A percentile compares a stretch with the other conserved stretches of the same genome.
phyloP scores from a whole-genome alignment of 805 yeast species.

The Kuraishia floccosa region DNA sequence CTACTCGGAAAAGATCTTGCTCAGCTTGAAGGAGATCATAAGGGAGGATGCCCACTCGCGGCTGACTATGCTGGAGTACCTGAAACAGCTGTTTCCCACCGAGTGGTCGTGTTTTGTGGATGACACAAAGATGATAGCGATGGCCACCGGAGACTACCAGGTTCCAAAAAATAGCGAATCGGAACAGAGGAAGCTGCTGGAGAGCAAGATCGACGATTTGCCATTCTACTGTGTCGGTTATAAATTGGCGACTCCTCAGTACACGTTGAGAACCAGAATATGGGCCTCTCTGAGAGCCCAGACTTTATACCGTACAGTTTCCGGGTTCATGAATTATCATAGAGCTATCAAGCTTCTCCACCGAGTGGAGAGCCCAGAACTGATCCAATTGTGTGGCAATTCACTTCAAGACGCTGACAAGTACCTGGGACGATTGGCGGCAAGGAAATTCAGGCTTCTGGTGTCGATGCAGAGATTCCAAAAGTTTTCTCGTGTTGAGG shows the following conservation, averaged over 20 bases:
- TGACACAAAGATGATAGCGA: slow-evolving; percentile 58
- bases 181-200: slow-evolving; percentile 20
- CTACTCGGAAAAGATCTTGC: slow-evolving; percentile 35
- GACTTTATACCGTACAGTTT: slow-evolving; percentile 70
- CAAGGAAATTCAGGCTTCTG: slow-evolving; percentile 68
- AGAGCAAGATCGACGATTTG: slow-evolving; percentile 41
- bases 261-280: slow-evolving; percentile 59
- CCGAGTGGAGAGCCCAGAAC: slow-evolving; percentile 51
- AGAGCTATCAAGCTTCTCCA: slow-evolving; percentile 62
- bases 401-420: too few species aligned
- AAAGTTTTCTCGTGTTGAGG: slow-evolving; percentile 53
- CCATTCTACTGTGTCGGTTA: slow-evolving; percentile 70
- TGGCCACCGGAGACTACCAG: slow-evolving; percentile 30
- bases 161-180: slow-evolving; percentile 5
- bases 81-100: slow-evolving; percentile 55
- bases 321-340: slow-evolving; percentile 75
- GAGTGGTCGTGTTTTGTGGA: slow-evolving; percentile 80
- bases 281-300: slow-evolving; percentile 86
- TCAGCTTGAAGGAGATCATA: slow-evolving; percentile 32
- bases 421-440: slow-evolving; percentile 63
- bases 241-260: slow-evolving; percentile 51
- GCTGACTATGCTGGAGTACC: slow-evolving; percentile 61
- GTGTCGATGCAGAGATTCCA: slow-evolving; percentile 84
- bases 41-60: slow-evolving; percentile 32
- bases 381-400: slow-evolving; percentile 23